Conservation (phyloP, 495 filamentous ascomycete genomes). For the Talaromyces nanjingensis region DNA sequence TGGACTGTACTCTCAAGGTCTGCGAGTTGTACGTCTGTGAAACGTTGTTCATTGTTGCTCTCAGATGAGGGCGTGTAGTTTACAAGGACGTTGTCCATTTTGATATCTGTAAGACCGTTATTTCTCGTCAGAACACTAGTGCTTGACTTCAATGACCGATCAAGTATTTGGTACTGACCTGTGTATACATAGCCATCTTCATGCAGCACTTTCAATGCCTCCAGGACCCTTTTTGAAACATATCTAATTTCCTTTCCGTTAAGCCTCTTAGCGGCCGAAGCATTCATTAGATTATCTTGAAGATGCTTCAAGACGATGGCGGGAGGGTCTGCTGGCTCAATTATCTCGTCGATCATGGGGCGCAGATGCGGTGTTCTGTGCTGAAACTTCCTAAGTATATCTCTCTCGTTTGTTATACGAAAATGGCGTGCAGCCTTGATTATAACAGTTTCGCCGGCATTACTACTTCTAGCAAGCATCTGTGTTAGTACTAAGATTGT, state of each 20-base stretch:
- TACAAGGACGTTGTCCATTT: conserved; percentile 34
- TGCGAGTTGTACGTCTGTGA: conserved; percentile 31
- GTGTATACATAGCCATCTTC: conserved; percentile 32
- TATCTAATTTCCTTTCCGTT: conserved; percentile 32
- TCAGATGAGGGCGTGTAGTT: conserved; percentile 19
- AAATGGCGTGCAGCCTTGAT: conserved; percentile 31
- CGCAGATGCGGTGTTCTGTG: conserved; percentile 20
- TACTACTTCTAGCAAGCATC: conserved; percentile 15
- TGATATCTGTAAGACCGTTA: conserved; percentile 23
- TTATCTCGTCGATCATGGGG: conserved; percentile 33
- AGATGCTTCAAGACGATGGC: conserved; percentile 35
- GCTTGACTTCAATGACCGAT: background rate
- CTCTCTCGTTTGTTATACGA: conserved; percentile 35
- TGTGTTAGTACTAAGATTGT: background rate
- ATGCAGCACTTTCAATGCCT: conserved; percentile 32
- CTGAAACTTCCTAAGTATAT: conserved; percentile 35
- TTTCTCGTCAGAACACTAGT: background rate
- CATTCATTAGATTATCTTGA: conserved; percentile 28
- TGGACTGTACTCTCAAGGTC: conserved; percentile 27
- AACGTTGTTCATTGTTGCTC: conserved; percentile 15
- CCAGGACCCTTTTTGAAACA: conserved; percentile 27
- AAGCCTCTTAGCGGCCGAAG: conserved; percentile 27
- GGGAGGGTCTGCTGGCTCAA: conserved; percentile 29
- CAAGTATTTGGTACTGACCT: conserved; percentile 15
- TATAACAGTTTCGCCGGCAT: conserved; percentile 22